Evolutionary conservation across 345 rosid species (phyloP).

Genomic region (Brassica cretica): DNA sequence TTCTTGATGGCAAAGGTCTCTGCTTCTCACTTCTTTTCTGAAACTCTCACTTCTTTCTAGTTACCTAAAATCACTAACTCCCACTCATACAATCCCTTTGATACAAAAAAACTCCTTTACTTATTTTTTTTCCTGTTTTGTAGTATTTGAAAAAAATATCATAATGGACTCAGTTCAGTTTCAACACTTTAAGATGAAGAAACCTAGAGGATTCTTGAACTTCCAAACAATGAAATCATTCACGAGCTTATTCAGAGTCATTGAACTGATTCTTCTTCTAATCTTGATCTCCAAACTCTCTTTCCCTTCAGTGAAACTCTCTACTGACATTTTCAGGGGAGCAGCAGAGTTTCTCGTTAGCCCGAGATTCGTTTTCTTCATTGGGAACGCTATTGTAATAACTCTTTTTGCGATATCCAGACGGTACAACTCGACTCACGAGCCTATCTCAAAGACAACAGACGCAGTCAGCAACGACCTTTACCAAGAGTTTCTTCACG

Average conservation of each 20-base stretch:
- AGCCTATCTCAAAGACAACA: slow-evolving; percentile 32
- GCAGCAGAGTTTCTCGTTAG: slow-evolving; percentile 50
- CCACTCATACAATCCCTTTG: neutral
- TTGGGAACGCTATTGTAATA: slow-evolving; percentile 77
- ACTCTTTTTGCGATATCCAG: slow-evolving; percentile 72
- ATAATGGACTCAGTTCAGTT: slow-evolving; percentile 62
- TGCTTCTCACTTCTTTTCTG: slow-evolving; percentile 26
- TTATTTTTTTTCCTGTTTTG: neutral
- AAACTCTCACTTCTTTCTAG: slow-evolving; percentile 39
- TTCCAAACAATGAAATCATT: slow-evolving; percentile 48
- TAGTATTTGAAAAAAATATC: neutral
- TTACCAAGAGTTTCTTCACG: slow-evolving; percentile 50
- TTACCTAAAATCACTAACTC: slow-evolving; percentile 21
- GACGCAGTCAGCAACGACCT: slow-evolving; percentile 39
- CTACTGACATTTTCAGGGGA: slow-evolving; percentile 58
- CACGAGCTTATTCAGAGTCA: slow-evolving; percentile 54
- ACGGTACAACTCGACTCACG: slow-evolving; percentile 46
- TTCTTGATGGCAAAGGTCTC: slow-evolving; percentile 36
- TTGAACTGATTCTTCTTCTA: slow-evolving; percentile 57
- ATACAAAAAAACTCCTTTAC: neutral
- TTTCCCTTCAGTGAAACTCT: slow-evolving; percentile 54
- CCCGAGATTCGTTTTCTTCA: slow-evolving; percentile 71
- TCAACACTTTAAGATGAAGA: slow-evolving; percentile 52
- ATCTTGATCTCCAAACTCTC: slow-evolving; percentile 62
- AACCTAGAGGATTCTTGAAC: slow-evolving; percentile 53